Percentiles rank a stretch among this genome's conserved stretches.
Conservation (phyloP, 176 grass and related monocot genomes). For the Bromus sterilis region DNA sequence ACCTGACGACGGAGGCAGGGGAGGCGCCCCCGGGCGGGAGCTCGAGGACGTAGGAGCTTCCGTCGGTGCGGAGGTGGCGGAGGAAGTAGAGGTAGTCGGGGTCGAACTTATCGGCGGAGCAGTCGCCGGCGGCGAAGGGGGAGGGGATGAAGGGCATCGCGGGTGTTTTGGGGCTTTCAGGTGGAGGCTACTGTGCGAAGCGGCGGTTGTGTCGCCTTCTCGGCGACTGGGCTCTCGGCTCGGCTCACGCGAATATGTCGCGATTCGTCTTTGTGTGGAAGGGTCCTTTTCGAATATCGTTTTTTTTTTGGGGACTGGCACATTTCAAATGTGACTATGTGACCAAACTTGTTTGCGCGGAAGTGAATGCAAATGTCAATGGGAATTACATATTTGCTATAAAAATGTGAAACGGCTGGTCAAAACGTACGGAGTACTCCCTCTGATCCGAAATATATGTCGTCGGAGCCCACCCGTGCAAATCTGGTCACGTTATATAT, state of each 20-base stretch:
- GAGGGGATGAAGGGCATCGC: neutral
- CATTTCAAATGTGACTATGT: neutral
- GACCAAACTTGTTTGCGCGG: neutral
- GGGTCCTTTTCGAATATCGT: neutral
- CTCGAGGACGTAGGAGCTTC: constrained; percentile 44
- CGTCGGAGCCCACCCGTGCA: too few species aligned
- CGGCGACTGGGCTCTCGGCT: neutral
- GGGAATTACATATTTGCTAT: neutral
- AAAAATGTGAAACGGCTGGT: too few species aligned
- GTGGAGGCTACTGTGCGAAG: neutral
- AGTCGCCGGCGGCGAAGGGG: constrained; percentile 1
- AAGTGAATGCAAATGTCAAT: neutral
- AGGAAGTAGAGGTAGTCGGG: constrained; percentile 63
- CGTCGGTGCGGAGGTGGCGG: constrained; percentile 34
- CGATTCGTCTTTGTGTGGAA: neutral
- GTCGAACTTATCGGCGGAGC: constrained; percentile 34
- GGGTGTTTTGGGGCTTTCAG: neutral
- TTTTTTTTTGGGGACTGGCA: neutral
- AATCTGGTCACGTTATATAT: too few species aligned
- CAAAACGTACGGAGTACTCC: too few species aligned
- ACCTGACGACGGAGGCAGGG: constrained; percentile 23
- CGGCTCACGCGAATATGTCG: neutral
- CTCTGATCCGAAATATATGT: too few species aligned
- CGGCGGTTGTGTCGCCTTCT: neutral
- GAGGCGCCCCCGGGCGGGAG: constrained; percentile 10